Evolutionary conservation across 225 moss, liverwort and hornwort genomes (phyloP), one percentile per base, ranked within the genome.

Genomic region (Pseudisothecium myosuroides): DNA sequence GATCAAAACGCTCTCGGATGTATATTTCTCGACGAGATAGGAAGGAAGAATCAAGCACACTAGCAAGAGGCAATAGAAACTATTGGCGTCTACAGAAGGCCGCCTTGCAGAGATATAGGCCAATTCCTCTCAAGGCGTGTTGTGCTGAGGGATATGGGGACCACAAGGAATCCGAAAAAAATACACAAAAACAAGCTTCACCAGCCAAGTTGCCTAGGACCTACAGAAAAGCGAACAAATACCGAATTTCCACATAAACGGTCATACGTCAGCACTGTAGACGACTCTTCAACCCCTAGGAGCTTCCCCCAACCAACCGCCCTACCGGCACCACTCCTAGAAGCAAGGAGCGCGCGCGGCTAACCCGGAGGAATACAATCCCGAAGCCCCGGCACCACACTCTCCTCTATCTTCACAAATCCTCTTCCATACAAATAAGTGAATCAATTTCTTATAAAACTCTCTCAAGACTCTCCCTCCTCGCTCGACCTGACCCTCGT

Each of bases 241-340:
- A 77, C 87, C 87, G 92, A 91, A 80, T 62, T 69, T 81, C 86
- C 92, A 83, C 90, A 86, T 83, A 73, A 83, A 37, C 77, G 37
- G 59, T 31, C 86, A 39, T 58, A 37, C 28, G 39, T n/a, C 77
- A 49, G 31, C 59, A 78, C 86, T 90, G 59, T 87, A 86, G 87
- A 85, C 89, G 92, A 78, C 92, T 82, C 92, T 91, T 92, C 88
- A 90, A 89, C 80, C 84, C 66, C 45, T 37, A 55, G n/a, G n/a
- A 47, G 59, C 69, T 79, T 55, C 77, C 52, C 88, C 31, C 88
- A 41, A 66, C 66, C 64, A 88, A 45, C 90, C 83, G 90, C 84
- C 87, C 87, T 85, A 82, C 85, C 84, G 37, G 89, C 89, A 87
- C 81, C 87, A 36, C 82, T 82, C 91, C 91, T 64, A 81, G 89